These are phyloP conservation scores for Rachicladosporium sp. DNA, from an alignment of 2,329 filamentous ascomycete genomes.

Conservation along the genomic window DNA sequence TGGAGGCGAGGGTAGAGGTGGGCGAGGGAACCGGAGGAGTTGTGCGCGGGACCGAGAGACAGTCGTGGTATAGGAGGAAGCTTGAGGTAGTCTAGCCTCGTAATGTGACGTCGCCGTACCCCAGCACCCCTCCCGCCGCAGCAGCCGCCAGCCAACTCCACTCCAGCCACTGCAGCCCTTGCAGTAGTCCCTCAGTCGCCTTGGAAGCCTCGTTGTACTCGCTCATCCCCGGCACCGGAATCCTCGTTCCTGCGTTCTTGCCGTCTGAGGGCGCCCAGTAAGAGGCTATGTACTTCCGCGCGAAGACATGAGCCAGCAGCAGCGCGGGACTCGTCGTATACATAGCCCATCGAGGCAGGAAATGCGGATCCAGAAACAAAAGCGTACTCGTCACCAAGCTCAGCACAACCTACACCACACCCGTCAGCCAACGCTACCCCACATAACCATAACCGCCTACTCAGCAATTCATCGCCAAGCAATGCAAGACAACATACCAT, in stretches of 20 bases:
- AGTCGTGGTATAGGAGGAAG: too few relatives aligned
- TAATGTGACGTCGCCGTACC: conserved; percentile 1
- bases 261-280: conserved; percentile 23
- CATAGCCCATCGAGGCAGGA: too few relatives aligned
- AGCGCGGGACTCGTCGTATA: conserved; percentile 14
- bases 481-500: conserved; percentile 19
- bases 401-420: too few relatives aligned
- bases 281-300: conserved; percentile 21
- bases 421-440: neutral
- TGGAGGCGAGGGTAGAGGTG: neutral
- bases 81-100: too few relatives aligned
- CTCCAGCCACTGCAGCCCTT: conserved; percentile 23
- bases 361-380: too few relatives aligned
- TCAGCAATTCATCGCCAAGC: conserved; percentile 1
- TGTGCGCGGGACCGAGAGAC: neutral
- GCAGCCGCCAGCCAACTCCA: conserved; percentile 23
- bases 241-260: conserved; percentile 16
- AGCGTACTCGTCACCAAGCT: too few relatives aligned
- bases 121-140: conserved; percentile 18
- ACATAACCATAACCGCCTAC: conserved; percentile 8
- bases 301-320: conserved; percentile 16
- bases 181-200: conserved; percentile 20
- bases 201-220: conserved; percentile 25
- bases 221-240: conserved; percentile 21
- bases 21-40: neutral